Evolutionary conservation across 176 grass and related monocot species (phyloP).

Genomic region (Carex kokanica): DNA sequence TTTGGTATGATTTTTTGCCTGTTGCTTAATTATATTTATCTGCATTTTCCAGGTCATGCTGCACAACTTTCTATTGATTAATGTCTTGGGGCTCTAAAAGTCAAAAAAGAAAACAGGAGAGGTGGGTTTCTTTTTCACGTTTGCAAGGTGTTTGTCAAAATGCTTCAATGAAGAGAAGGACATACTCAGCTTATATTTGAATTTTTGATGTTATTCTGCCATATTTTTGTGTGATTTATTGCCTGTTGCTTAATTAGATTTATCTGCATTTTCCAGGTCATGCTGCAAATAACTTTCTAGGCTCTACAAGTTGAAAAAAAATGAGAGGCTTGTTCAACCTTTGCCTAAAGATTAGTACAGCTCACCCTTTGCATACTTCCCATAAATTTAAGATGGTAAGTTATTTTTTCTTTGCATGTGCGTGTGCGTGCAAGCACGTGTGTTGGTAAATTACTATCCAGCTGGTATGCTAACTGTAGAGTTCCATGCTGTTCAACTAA

Average conservation of each 20-base stretch:
- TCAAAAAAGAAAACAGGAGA: conserved; percentile 19
- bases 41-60: not conserved
- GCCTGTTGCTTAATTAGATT: not conserved
- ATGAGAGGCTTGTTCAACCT: conserved; percentile 34
- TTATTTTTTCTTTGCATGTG: not conserved
- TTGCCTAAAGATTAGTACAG: not conserved
- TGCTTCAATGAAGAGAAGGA: not conserved
- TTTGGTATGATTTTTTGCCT: not conserved
- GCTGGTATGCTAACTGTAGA: not conserved
- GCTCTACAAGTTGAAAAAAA: not conserved
- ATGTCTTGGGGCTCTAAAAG: not conserved
- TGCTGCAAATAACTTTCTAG: not conserved
- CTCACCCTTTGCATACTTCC: not conserved
- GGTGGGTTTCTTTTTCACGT: not conserved
- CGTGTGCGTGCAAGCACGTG: not conserved
- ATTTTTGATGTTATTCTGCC: not conserved
- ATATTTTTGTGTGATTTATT: not conserved
- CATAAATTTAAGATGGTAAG: conserved; percentile 28
- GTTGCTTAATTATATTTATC: not conserved
- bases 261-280: not conserved
- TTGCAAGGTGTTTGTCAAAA: conserved; percentile 18
- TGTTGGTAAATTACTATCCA: not conserved
- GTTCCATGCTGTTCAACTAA: not conserved
- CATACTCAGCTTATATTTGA: not conserved
- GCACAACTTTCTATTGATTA: not conserved